Conservation (phyloP, 2,329 filamentous ascomycete genomes). For the Pseudogymnoascus destructans region DNA sequence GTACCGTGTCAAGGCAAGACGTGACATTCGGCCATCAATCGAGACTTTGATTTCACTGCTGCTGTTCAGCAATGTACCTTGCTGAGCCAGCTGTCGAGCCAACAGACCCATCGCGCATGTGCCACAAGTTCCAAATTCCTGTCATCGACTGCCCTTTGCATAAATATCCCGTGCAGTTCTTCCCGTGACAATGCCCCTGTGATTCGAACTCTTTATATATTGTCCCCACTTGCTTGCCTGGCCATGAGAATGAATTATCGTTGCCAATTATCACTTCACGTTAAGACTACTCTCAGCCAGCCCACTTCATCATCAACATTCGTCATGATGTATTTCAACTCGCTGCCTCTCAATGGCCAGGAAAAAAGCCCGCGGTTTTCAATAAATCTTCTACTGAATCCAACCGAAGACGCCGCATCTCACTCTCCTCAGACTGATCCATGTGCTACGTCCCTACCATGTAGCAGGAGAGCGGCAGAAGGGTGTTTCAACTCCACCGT, state of each 20-base stretch:
- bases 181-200: not conserved
- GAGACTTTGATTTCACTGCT: not conserved
- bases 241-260: not conserved
- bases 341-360: not conserved
- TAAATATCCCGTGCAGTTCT: not conserved
- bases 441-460: no score
- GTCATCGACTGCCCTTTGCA: not conserved
- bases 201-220: not conserved
- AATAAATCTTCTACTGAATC: not conserved
- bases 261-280: not conserved
- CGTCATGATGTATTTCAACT: not conserved
- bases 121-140: slow-evolving; percentile 4
- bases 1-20: not conserved
- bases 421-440: not conserved
- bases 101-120: not conserved
- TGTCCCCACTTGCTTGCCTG: not conserved
- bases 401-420: not conserved
- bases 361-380: not conserved
- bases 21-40: not conserved
- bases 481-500: no score
- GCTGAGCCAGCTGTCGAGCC: not conserved
- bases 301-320: not conserved
- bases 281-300: not conserved
- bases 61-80: not conserved
- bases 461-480: no score